A percentile compares a stretch with the other conserved stretches of the same genome.
These are phyloP conservation scores for Erucastrum elatum DNA, from an alignment of 345 rosid species.

Conservation along the genomic window DNA sequence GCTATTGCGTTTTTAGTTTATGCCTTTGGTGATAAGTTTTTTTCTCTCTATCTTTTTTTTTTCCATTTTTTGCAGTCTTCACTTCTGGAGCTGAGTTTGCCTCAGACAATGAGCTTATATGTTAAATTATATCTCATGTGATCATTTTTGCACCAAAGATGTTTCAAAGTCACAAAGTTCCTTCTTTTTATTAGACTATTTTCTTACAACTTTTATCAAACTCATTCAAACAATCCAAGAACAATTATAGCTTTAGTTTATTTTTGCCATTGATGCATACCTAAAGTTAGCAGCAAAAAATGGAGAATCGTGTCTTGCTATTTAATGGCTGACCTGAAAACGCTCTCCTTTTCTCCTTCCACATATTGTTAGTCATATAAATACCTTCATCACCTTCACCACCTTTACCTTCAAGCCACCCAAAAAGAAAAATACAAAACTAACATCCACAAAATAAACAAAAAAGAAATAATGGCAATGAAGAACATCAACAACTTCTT, in stretches of 20 bases:
- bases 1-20: background rate
- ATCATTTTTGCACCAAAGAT: constrained; percentile 12
- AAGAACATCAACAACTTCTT: constrained; percentile 53
- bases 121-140: background rate
- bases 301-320: background rate
- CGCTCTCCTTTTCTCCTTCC: constrained; percentile 11
- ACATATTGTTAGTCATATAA: constrained; percentile 6
- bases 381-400: constrained; percentile 14
- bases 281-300: constrained; percentile 30
- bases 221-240: constrained; percentile 15
- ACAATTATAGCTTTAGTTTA: background rate
- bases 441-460: background rate
- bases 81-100: constrained; percentile 80
- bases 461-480: constrained; percentile 46
- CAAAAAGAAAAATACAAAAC: background rate
- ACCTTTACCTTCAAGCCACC: constrained; percentile 25
- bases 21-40: constrained; percentile 18
- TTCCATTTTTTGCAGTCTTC: constrained; percentile 62
- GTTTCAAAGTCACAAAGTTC: background rate
- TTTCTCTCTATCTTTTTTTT: too few relatives aligned
- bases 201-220: background rate
- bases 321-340: constrained; percentile 32
- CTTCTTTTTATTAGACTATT: constrained; percentile 1
- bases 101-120: constrained; percentile 64
- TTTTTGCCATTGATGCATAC: background rate